Evolutionary conservation across 2,329 filamentous ascomycete species (phyloP).

Genomic region (Lachnellula occidentalis): DNA sequence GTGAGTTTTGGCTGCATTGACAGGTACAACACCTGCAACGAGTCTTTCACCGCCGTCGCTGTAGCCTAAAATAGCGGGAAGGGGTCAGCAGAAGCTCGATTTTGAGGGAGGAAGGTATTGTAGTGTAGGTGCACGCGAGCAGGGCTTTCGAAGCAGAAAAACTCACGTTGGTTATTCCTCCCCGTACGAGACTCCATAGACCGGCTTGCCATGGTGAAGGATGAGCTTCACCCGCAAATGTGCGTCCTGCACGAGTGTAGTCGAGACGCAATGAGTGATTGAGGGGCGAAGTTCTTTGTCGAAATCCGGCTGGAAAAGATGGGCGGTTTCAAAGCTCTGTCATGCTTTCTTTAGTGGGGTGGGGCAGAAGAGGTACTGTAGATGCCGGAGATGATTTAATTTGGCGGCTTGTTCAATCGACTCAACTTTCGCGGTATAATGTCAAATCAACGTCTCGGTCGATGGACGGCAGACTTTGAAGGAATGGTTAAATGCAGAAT

Average conservation of each 20-base stretch:
- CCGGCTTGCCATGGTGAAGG: constrained; percentile 37
- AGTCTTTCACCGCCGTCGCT: constrained; percentile 87
- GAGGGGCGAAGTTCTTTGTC: constrained; percentile 14
- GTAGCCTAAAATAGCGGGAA: constrained; percentile 62
- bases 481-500: neutral
- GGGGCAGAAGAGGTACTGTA: neutral
- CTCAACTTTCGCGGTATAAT: neutral
- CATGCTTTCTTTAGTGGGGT: constrained; percentile 20
- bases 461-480: neutral
- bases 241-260: constrained; percentile 15
- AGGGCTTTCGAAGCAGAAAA: constrained; percentile 16
- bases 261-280: constrained; percentile 13
- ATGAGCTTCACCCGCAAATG: constrained; percentile 23
- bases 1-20: constrained; percentile 78
- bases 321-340: constrained; percentile 21
- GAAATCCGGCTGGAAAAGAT: constrained; percentile 18
- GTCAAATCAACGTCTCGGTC: neutral
- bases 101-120: neutral
- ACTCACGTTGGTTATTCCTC: constrained; percentile 77
- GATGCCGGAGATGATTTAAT: neutral
- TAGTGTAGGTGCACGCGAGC: constrained; percentile 9
- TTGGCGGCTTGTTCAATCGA: neutral
- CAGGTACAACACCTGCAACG: constrained; percentile 88
- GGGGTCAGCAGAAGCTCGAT: constrained; percentile 26
- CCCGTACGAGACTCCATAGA: constrained; percentile 71